Evolutionary conservation across 495 filamentous ascomycete species (phyloP), one percentile per base, ranked within the genome.

Genomic region (Lophiotrema nucula): DNA sequence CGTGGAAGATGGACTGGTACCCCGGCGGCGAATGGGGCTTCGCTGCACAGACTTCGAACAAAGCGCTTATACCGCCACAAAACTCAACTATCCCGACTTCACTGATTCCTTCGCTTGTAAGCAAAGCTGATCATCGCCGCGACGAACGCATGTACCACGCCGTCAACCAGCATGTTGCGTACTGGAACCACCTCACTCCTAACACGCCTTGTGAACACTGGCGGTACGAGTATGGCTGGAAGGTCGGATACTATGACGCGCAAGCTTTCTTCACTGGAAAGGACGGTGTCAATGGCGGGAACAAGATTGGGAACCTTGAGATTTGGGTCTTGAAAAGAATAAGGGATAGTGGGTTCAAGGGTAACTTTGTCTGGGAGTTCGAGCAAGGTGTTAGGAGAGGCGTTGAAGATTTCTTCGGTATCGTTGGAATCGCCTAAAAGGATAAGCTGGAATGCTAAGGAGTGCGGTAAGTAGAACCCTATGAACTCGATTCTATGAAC

Each of bases 11-110:
- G 76, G 69, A 77, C 58, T 79, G 78, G 75, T 77, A 76, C 70
- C 72, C 72, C 53, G 79, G 78, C 28, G 81, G 79, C 11, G 77
- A 77, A 61, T 82, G 80, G 81, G 77, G 77, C 19, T 80, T 83
- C 60, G 57, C 66, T 0, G 62, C 75, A 33, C 78, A 53, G 23
- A 47, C 31, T 4, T 3, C 4, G 5, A 67, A 58, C 26, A 64
- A 66, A 1, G 72, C 74, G 23, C 70, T 83, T 38, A 23, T 58
- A 3, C 42, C 75, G 12, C 79, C 79, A 6, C 23, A 26, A 1
- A 61, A 53, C 24, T 65, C 77, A 11, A 56, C 49, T 3, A 59
- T 81, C 11, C 46, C 69, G 4, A 45, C 58, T 19, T 47, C 68
- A 0, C 76, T 23, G 56, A 53, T 80, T 10, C 42, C 44, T 13